Evolutionary conservation across 2,329 filamentous ascomycete genomes (phyloP), one percentile per base, ranked within the genome.

Genomic region (Stemphylium vesicarium): DNA sequence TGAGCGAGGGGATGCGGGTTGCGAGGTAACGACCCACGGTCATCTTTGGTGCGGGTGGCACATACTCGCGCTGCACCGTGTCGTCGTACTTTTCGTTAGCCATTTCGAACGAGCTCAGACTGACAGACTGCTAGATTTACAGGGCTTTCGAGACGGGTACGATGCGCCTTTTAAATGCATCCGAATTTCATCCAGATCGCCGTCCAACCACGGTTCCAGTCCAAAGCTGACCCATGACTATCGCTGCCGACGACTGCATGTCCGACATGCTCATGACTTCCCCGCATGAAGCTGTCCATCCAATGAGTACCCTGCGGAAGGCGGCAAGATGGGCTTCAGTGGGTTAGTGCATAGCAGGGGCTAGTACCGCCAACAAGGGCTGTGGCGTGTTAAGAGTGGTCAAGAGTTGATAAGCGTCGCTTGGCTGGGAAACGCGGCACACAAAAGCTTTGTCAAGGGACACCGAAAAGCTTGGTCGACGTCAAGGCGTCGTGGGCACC

Each of bases 1-100:
- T 81, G 42, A 86, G 74, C 0, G 83, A 80, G 0, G 81, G 74
- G 15, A 86, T 50, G 15, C 84, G 79, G 5, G 84, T 85, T 1
- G 77, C 76, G 12, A 84, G 65, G 65, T 87, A 86, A 53, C 75
- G 76, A 13, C 77, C 76, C 1, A 74, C 65, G 26, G 67, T 66
- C 61, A 65, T 68, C 12, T 64, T 56, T 1, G 54, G 38, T 2
- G 22, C 35, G 1, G 59, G 51, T 2, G 47, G 41, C n/a, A 20
- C 50, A 18, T 63, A 60, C 32, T 68, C 64, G 45, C 50, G 60
- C 39, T 63, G 64, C 39, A 62, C 50, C 4, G 48, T 29, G 29
- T 50, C 4, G 5, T 55, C 32, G 38, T 57, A 35, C 44, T 71
- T 69, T 33, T 67, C 61, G 42, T 62, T 42, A 13, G 63, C 58